A percentile compares a stretch with the other conserved stretches of the same genome.
phyloP scores from a whole-genome alignment of 2,329 filamentous ascomycete species.

The Exophiala bonariae region DNA sequence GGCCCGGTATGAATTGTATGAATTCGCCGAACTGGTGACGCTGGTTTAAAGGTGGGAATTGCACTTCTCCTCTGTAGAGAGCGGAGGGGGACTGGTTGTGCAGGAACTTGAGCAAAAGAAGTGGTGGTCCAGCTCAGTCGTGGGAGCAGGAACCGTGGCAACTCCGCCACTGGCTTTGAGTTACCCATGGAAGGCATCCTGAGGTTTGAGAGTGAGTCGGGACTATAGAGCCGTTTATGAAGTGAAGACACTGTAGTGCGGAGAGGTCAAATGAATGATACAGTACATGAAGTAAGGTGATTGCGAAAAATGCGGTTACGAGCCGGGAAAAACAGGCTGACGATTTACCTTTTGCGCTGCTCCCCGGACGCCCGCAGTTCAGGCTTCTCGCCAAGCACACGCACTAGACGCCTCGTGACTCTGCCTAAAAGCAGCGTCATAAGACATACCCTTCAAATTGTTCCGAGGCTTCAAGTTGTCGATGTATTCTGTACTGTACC shows the following conservation, averaged over 20 bases:
- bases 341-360: too few species aligned
- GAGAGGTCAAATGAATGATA: background rate
- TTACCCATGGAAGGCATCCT: conserved; percentile 36
- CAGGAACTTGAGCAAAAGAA: conserved; percentile 12
- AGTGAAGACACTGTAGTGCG: background rate
- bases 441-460: too few species aligned
- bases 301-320: background rate
- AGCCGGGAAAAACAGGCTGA: too few species aligned
- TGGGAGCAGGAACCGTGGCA: conserved; percentile 44
- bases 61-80: conserved; percentile 7
- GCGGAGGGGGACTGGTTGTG: conserved; percentile 11
- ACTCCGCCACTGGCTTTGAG: conserved; percentile 41
- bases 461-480: too few species aligned
- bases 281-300: background rate
- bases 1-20: conserved; percentile 3
- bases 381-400: too few species aligned
- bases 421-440: too few species aligned
- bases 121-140: conserved; percentile 40
- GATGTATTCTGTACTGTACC: too few species aligned
- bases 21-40: conserved; percentile 13
- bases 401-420: too few species aligned
- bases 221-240: background rate
- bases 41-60: conserved; percentile 11
- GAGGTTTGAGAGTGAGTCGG: too few species aligned
- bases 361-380: too few species aligned